Evolutionary conservation across 176 grass and related monocot species (phyloP).

Genomic region (Oropetium thomaeum): DNA sequence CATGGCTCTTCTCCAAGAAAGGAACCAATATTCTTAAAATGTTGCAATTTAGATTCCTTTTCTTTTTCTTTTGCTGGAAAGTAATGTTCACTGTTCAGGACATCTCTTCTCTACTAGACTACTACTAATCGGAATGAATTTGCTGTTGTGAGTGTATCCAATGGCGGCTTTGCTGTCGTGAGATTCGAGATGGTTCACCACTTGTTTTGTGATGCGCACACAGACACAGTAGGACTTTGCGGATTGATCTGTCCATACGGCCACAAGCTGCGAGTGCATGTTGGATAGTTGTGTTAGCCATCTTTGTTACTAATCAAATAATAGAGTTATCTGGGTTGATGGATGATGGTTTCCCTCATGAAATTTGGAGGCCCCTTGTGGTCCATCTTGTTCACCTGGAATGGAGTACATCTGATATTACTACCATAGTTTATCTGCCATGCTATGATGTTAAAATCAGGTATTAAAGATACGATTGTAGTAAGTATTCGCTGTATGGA

Average conservation of each 20-base stretch:
- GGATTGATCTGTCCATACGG: conserved; percentile 8
- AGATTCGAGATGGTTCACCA: background rate
- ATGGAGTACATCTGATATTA: background rate
- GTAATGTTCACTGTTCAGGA: conserved; percentile 32
- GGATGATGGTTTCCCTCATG: background rate
- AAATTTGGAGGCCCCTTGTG: background rate
- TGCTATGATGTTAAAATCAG: background rate
- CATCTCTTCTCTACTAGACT: background rate
- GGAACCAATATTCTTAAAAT: conserved; percentile 24
- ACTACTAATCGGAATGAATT: conserved; percentile 33
- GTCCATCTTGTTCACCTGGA: background rate
- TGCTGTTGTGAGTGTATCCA: conserved; percentile 39
- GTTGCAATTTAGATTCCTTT: conserved; percentile 24
- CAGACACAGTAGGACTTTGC: background rate
- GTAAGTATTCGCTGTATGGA: background rate
- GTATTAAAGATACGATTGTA: background rate
- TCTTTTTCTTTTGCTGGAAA: conserved; percentile 4
- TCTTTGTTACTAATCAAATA: conserved; percentile 31
- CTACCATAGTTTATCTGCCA: background rate
- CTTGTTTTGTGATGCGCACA: conserved; percentile 10
- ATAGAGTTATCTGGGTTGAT: conserved; percentile 13
- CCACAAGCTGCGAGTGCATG: background rate
- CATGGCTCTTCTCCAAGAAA: conserved; percentile 21
- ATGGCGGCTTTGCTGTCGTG: background rate
- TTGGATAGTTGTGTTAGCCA: background rate